Base-by-base conservation (phyloP, 2,329 filamentous ascomycete species). In the Paracamarosporium sp. region DNA sequence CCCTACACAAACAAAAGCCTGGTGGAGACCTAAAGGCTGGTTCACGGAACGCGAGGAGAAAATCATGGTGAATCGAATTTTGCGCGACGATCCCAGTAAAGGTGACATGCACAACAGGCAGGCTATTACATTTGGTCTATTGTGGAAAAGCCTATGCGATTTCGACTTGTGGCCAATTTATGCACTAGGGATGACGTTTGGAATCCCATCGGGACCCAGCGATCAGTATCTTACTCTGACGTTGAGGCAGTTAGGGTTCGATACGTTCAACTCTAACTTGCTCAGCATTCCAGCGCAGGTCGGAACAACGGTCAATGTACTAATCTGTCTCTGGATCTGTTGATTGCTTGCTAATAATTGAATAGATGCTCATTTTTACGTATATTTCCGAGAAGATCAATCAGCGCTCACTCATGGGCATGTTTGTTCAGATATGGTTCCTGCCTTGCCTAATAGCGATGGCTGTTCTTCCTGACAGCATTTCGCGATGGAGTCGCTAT, bases 31-130 rank as follows among this genome's bases (percentile, higher is more conserved):
- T 9, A 83, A 83, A 52, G 87, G 87, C 7, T 88, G 87, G 87
- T 88, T 88, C 70, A 85, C 78, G 0, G 86, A 88, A 65, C 80
- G 81, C 2, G 85, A 90, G 65, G 87, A 90, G 64, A 81, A 84
- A 51, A 89, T 90, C 68, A 85, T 90, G 81, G 81, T 88, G 27
- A 88, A 87, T 61, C 78, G 86, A 0, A 77, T 85, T n/a, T 74
- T 87, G 1, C 81, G 86, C 0, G 86, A 89, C 40, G 86, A 83
- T 50, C 81, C 81, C 2, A 78, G 76, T 53, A 85, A 85, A 62
- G 82, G 82, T 25, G 78, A 77, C 56, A 85, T 85, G 83, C 82
- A 69, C 46, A 69, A 69, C 28, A 60, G 66, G n/a, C 53, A 69
- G 53, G 61, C 62, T 25, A 60, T 69, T 17, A 66, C 63, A 4